Base-by-base conservation (phyloP, 2,329 filamentous ascomycete genomes). In the Alternaria sp. region DNA sequence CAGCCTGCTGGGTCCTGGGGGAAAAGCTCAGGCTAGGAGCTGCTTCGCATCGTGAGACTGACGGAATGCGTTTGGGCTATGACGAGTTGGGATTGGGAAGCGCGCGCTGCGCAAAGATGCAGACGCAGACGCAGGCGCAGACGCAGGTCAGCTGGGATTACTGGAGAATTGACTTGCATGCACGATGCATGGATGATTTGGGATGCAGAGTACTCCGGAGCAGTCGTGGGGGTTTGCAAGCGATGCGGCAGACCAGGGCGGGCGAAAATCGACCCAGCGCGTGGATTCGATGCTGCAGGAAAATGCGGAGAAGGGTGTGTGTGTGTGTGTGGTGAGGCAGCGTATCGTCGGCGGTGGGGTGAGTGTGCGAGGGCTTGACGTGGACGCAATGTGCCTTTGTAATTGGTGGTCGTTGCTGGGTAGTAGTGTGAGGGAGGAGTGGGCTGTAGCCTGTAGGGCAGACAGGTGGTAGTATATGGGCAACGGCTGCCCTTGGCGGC, bases 31-130 rank as follows among this genome's bases (percentile, higher is more conserved):
- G 61, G 64, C 62, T 67, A 71, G 50, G 61, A 67, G 62, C 65
- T 66, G 65, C 65, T 55, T 54, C 61, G 68, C 71, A 74, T 74
- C 67, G 71, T 72, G 69, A 69, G 61, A 62, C 60, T 63, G 65
- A 69, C 60, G 53, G 66, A 54, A 61, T 62, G 64, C 62, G 61
- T 62, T 34, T 55, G 58, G 63, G 62, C 61, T 68, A 66, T 63
- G 58, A 63, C 61, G 61, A 57, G 61, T 65, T 56, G 61, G 67
- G 65, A 63, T 63, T 60, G 60, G 63, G 66, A 70, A 68, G 71
- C 70, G 72, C 72, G 69, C 70, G 69, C 70, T 71, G 70, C 65
- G 69, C 68, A 69, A 67, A 59, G 58, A 48, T 54, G 62, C 56
- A 65, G 51, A 49, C 57, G 61, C 67, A 61, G 67, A 17, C 17